Evolutionary conservation across 192 early-diverging fungal genomes (phyloP), one percentile per base, ranked within the genome.

Genomic region (Coemansia sp.): DNA sequence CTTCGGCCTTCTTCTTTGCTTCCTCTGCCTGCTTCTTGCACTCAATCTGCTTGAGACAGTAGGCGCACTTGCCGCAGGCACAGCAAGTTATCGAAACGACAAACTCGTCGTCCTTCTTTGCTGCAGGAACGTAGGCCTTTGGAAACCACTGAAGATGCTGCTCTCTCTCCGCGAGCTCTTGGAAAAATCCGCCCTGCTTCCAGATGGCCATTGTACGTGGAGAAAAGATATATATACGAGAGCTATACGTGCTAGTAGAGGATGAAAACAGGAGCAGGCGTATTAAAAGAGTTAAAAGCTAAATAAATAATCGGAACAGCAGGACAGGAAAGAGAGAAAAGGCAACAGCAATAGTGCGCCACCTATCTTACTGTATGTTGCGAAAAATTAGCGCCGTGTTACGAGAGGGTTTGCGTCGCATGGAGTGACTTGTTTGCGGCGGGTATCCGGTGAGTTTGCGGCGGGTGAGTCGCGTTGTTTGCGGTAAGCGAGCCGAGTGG

Each of bases 121-220:
- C 67, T 4, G 67, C 75, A 9, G 75, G 75, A n/a, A 79, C 70
- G n/a, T 59, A 79, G 0, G 75, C 75, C 70, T 72, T 79, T 50
- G 75, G 75, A 29, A 56, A 79, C 75, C 75, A 79, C 62, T 79
- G 70, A n/a, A 79, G 64, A 37, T 79, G 76, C 67, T 79, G 76
- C 57, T 79, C 76, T 57, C 76, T 62, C 61, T 79, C 76, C n/a
- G 76, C 76, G 13, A 79, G 70, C 56, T 79, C 70, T 44, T 79
- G 70, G 70, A 79, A 79, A 48, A 79, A 79, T n/a, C 76, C 76
- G 63, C 76, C 76, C 52, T 79, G 76, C 41, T 63, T 69, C 76
- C 76, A 79, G 42, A 79, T 69, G 14, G 76, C 76, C 76, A 79
- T 79, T 15, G 7, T 50, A 9, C 9, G 47, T 50, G 47, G 25